Base-by-base conservation (phyloP, 805 yeast genomes). In the Martiniozyma abietophila region DNA sequence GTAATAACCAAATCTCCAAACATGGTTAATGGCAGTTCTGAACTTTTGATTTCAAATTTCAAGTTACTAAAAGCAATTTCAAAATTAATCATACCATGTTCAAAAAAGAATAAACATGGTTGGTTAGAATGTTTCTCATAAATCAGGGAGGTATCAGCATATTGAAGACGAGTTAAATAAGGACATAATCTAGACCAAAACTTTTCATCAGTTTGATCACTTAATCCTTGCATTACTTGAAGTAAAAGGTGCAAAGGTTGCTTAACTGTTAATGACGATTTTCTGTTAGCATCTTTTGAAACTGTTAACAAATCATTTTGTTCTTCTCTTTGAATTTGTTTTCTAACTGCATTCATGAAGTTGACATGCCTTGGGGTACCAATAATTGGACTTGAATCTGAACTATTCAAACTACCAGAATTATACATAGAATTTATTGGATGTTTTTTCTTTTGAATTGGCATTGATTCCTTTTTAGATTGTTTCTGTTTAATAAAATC, bases 121-220 rank as follows among this genome's bases (percentile, higher is more conserved):
- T 62, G 61, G 31, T 65, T 59, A 15, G 50, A 50, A 1, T 60
- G 44, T 5, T 69, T 61, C 48, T 71, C 67, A 53, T 64, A 76
- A 11, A 79, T 55, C 23, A 60, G 53, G 35, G 69, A 74, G 8
- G 46, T 42, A 3, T 42, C 35, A 16, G 43, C 39, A 25, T 46
- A 35, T 4, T 38, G 31, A 6, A 42, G 37, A 39, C 64, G 65
- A 10, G 57, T 53, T 44, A 86, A 74, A 44, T 61, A 78, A 4
- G 73, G 72, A 1, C 74, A 61, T n/a, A 84, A 47, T 21, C 61
- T 58, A 6, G 62, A 48, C 95, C 95, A 88, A 49, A 82, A 76
- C 6, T 58, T 56, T 16, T 65, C 71, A 25, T 58, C 64, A 26
- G 43, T 64, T 14, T 54, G 49, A 10, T 51, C 50, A 9, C 84